Evolutionary conservation across 2,329 filamentous ascomycete species (phyloP).

Genomic region (Periglandula ipomoeae): DNA sequence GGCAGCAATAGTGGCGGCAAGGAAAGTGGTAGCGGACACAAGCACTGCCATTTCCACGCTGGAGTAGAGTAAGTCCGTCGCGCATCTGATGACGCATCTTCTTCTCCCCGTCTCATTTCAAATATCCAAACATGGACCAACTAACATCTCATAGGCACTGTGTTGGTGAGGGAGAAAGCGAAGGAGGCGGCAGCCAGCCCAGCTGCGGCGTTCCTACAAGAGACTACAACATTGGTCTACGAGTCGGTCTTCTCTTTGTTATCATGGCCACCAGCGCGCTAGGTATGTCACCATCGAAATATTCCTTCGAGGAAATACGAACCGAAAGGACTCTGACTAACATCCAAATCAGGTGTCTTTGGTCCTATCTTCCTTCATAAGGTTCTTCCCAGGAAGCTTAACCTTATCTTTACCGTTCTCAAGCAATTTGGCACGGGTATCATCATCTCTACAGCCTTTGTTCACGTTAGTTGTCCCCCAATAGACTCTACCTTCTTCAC

Average conservation of each 20-base stretch:
- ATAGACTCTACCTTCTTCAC: no score
- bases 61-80: conserved; percentile 54
- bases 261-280: conserved; percentile 60
- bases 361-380: conserved; percentile 54
- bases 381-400: conserved; percentile 41
- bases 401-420: conserved; percentile 49
- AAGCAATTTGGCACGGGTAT: conserved; percentile 70
- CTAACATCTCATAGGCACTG: conserved; percentile 39
- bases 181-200: conserved; percentile 14
- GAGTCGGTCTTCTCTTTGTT: conserved; percentile 64
- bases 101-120: neutral
- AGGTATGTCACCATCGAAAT: conserved; percentile 28
- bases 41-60: conserved; percentile 55
- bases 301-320: neutral
- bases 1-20: neutral
- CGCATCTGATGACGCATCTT: neutral
- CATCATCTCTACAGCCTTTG: conserved; percentile 61
- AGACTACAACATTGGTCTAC: conserved; percentile 58
- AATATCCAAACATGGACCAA: neutral
- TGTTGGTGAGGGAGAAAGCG: conserved; percentile 36
- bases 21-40: conserved; percentile 8
- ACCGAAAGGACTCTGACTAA: neutral
- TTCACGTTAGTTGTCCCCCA: conserved; percentile 50
- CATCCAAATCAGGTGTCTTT: conserved; percentile 41
- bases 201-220: conserved; percentile 36